Base-by-base conservation (phyloP, 257 asterid species). In the Lycium ferocissimum region DNA sequence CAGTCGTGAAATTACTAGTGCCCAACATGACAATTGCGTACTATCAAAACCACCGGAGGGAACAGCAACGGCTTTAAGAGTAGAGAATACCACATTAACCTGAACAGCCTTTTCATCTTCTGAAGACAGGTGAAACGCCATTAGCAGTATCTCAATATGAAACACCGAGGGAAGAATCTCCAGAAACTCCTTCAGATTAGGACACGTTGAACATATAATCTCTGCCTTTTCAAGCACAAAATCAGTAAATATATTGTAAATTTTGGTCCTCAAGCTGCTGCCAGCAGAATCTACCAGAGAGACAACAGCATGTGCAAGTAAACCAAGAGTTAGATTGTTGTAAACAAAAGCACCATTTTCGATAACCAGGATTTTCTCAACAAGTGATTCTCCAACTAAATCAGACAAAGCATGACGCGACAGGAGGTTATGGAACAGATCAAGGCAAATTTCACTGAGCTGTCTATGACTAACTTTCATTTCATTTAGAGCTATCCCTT, bases 91-190 rank as follows among this genome's bases (percentile, higher is more conserved):
- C 57, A 88, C 79, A 69, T 85, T 90, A 78, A 93, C 97, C 87
- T 86, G 90, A 59, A 84, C 85, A 87, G 90, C 87, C 90, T 92
- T 95, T 65, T 97, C 98, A 84, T 88, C 95, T 80, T 87, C 92
- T 63, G 99, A 89, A 85, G 98, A 93, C 84, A 94, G 89, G 87
- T 97, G 99, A 78, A 93, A 97, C 83, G 92, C 95, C 85, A 94
- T 89, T 63, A 97, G 88, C 59, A 95, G 89, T 84, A 93, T 93
- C 94, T 97, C 98, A 69, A 95, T 87, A 85, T 97, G 98, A 90
- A 95, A 94, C 83, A 89, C 59, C 70, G 98, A 97, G 38, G 99
- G 99, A 84, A 97, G 97, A 78, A 89, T 82, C 84, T 87, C 94
- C 70, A 92, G 90, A 87, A 94, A 37, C 85, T 94, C 97, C 84